These are phyloP conservation scores for Dryadomyces quercus-mongolicae DNA, from an alignment of 2,329 filamentous ascomycete species.

Conservation along the genomic window DNA sequence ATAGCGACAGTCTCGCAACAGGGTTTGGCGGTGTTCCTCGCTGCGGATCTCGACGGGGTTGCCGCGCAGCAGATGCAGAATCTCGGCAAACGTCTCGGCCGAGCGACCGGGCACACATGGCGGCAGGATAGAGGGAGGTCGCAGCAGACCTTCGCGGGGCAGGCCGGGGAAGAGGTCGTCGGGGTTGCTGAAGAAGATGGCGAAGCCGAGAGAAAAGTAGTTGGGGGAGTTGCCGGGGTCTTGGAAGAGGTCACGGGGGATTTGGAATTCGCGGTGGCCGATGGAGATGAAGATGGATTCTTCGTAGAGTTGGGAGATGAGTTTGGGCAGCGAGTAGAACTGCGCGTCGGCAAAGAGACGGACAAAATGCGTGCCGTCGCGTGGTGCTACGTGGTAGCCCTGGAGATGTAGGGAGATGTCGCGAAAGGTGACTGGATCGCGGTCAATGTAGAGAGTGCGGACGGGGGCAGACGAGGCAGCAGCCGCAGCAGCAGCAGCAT, in stretches of 20 bases:
- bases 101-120: conserved; percentile 70
- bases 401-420: conserved; percentile 87
- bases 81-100: conserved; percentile 72
- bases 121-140: conserved; percentile 76
- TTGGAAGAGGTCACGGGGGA: conserved; percentile 77
- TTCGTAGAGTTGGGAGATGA: conserved; percentile 84
- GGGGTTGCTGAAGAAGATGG: conserved; percentile 72
- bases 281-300: conserved; percentile 89
- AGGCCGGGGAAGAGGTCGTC: conserved; percentile 78
- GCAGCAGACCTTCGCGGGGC: conserved; percentile 63
- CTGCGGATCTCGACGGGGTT: conserved; percentile 69
- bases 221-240: conserved; percentile 85
- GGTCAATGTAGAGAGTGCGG: conserved; percentile 86
- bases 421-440: conserved; percentile 77
- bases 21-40: conserved; percentile 62
- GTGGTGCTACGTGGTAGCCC: conserved; percentile 76
- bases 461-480: conserved; percentile 24
- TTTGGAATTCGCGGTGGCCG: conserved; percentile 75
- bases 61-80: conserved; percentile 70
- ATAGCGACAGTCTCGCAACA: conserved; percentile 80
- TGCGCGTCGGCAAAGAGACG: conserved; percentile 89
- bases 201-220: conserved; percentile 87
- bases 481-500: conserved; percentile 19
- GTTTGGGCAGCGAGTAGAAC: conserved; percentile 71
- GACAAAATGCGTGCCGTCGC: conserved; percentile 78